Percentiles rank a stretch among this genome's conserved stretches.
These are phyloP conservation scores for Ceratobasidium sp. DNA, from an alignment of 1,284 basidiomycete species.

Conservation along the genomic window DNA sequence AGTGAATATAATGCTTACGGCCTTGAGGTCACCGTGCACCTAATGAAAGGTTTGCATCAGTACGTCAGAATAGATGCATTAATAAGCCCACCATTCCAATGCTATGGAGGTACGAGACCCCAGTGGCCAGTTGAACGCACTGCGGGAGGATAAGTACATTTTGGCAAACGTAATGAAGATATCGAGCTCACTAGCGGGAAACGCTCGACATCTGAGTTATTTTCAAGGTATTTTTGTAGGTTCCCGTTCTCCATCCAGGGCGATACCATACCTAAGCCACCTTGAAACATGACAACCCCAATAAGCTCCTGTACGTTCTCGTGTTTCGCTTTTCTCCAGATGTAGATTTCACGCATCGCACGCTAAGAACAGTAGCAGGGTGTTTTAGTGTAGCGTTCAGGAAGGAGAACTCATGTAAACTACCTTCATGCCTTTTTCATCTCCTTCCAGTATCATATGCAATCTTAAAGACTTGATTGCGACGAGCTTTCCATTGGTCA, in stretches of 20 bases:
- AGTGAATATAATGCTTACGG: neutral
- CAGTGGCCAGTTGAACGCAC: slow-evolving; percentile 12
- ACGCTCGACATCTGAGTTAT: slow-evolving; percentile 9
- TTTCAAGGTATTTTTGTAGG: slow-evolving; percentile 16
- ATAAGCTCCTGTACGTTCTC: slow-evolving; percentile 16
- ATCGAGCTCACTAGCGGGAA: neutral
- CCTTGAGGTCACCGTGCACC: slow-evolving; percentile 32
- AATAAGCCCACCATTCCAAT: neutral
- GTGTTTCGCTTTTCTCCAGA: slow-evolving; percentile 23
- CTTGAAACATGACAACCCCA: slow-evolving; percentile 31
- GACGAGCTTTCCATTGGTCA: slow-evolving; percentile 16
- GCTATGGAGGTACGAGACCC: slow-evolving; percentile 21
- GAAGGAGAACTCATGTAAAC: too few species aligned
- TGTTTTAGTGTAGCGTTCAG: too few species aligned
- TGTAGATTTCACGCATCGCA: slow-evolving; percentile 28
- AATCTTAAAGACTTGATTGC: slow-evolving; percentile 14
- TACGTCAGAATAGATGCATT: too few species aligned
- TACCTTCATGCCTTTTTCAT: slow-evolving; percentile 22
- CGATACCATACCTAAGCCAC: slow-evolving; percentile 23
- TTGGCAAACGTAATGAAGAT: neutral
- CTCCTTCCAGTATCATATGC: neutral
- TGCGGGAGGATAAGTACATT: neutral
- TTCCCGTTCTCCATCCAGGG: slow-evolving; percentile 30
- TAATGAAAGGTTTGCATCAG: neutral
- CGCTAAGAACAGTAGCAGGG: slow-evolving; percentile 4